These are phyloP conservation scores for Schoenoplectus tabernaemontani DNA, from an alignment of 202 grass and related monocot genomes.

Conservation along the genomic window DNA sequence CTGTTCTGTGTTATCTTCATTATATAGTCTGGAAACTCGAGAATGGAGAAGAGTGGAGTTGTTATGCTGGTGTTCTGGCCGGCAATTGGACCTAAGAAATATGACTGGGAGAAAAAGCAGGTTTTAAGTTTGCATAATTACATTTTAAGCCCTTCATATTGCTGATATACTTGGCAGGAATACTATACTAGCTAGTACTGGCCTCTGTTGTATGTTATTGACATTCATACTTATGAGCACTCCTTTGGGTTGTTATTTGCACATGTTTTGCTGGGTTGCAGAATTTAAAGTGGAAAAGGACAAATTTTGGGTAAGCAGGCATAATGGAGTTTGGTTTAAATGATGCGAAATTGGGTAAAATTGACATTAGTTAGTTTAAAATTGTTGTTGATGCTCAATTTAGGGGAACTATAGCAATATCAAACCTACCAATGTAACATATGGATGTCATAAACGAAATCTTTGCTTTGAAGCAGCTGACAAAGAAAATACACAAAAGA, in stretches of 20 bases:
- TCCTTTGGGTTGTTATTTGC: not conserved
- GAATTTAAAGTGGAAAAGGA: not conserved
- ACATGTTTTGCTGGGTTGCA: not conserved
- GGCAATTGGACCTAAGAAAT: constrained; percentile 62
- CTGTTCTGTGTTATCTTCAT: not conserved
- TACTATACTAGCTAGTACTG: not conserved
- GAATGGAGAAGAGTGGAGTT: constrained; percentile 49
- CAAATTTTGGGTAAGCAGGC: not conserved
- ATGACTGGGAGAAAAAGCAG: constrained; percentile 87
- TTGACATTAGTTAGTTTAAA: not conserved
- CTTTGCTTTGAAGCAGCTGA: not conserved
- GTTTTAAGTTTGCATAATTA: constrained; percentile 29
- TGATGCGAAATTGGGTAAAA: not conserved
- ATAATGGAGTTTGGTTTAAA: not conserved
- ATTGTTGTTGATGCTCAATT: not conserved
- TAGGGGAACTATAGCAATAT: not conserved
- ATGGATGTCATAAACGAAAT: not conserved
- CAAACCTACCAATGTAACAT: not conserved
- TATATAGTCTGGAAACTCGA: constrained; percentile 52
- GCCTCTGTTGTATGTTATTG: constrained; percentile 1
- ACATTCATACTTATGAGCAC: not conserved
- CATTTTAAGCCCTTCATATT: not conserved
- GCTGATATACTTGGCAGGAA: not conserved
- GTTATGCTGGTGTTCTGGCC: constrained; percentile 82
- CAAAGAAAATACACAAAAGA: not conserved